Evolutionary conservation across 352 stramenopile genomes (phyloP).

Genomic region (Saprolegnia parasitica): DNA sequence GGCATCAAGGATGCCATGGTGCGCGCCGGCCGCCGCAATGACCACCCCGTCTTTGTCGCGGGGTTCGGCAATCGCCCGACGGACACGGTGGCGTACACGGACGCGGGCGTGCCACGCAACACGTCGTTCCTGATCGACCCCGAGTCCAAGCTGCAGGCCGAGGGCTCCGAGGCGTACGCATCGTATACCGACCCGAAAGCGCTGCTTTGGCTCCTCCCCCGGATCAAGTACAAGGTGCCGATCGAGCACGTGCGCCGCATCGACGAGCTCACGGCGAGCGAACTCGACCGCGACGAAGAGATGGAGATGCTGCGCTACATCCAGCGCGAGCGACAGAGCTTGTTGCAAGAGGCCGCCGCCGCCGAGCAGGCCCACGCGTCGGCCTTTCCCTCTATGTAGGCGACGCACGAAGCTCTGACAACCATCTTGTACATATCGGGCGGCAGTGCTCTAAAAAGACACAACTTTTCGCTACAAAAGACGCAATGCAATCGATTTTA

Average conservation of each 20-base stretch:
- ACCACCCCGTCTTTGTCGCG: slow-evolving; percentile 26
- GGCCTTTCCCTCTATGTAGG: too few species aligned
- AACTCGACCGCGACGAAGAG: slow-evolving; percentile 72
- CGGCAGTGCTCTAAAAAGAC: too few species aligned
- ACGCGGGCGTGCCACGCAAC: slow-evolving; percentile 14
- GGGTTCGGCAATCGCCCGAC: slow-evolving; percentile 29
- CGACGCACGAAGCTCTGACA: too few species aligned
- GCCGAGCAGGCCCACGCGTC: too few species aligned
- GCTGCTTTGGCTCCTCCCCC: slow-evolving; percentile 69
- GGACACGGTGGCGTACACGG: slow-evolving; percentile 28
- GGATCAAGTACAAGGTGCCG: slow-evolving; percentile 77
- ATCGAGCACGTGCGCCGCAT: slow-evolving; percentile 72
- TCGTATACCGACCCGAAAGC: slow-evolving; percentile 79
- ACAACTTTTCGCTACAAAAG: too few species aligned
- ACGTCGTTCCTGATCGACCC: slow-evolving; percentile 28
- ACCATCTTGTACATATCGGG: too few species aligned
- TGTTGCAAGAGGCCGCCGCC: not conserved
- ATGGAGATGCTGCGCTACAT: slow-evolving; percentile 36
- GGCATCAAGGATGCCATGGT: slow-evolving; percentile 18
- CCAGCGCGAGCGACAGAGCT: slow-evolving; percentile 16
- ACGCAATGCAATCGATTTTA: too few species aligned
- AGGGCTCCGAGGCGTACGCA: slow-evolving; percentile 55
- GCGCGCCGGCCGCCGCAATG: not conserved
- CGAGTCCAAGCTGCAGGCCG: slow-evolving; percentile 32
- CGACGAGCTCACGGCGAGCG: slow-evolving; percentile 76